A percentile compares a stretch with the other conserved stretches of the same genome.
Conservation (phyloP, 495 filamentous ascomycete species). For the Aspergillus cavernicola region DNA sequence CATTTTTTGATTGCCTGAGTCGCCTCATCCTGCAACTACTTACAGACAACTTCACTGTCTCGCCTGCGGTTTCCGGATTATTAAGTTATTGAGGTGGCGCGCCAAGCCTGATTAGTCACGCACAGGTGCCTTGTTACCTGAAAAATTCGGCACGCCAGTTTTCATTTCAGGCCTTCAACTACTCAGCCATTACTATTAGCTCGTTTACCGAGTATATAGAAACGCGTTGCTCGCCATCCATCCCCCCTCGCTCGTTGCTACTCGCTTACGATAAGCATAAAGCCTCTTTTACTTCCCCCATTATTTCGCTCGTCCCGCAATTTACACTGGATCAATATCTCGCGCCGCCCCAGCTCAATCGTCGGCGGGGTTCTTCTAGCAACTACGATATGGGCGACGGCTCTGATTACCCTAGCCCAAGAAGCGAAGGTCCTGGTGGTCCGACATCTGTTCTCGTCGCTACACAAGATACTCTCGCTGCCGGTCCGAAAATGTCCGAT, state of each 20-base stretch:
- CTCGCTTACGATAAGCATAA: neutral
- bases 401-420: conserved; percentile 50
- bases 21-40: neutral
- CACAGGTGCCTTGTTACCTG: conserved; percentile 31
- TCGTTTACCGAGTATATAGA: conserved; percentile 15
- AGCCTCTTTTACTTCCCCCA: neutral
- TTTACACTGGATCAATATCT: conserved; percentile 10
- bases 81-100: conserved; percentile 13
- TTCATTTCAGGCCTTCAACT: conserved; percentile 13
- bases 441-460: conserved; percentile 40
- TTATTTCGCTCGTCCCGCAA: neutral
- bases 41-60: neutral
- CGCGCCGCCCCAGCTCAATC: conserved; percentile 24
- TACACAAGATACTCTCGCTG: conserved; percentile 33
- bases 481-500: conserved; percentile 42
- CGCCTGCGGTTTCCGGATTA: neutral
- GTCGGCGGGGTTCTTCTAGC: conserved; percentile 30
- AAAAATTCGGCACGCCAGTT: conserved; percentile 31
- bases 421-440: conserved; percentile 46
- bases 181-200: conserved; percentile 7
- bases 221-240: conserved; percentile 7
- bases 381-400: conserved; percentile 46
- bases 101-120: conserved; percentile 24
- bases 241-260: neutral
- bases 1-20: neutral